phyloP scores from a whole-genome alignment of 2,329 filamentous ascomycete genomes.

The Chrysosporium queenslandicum region DNA sequence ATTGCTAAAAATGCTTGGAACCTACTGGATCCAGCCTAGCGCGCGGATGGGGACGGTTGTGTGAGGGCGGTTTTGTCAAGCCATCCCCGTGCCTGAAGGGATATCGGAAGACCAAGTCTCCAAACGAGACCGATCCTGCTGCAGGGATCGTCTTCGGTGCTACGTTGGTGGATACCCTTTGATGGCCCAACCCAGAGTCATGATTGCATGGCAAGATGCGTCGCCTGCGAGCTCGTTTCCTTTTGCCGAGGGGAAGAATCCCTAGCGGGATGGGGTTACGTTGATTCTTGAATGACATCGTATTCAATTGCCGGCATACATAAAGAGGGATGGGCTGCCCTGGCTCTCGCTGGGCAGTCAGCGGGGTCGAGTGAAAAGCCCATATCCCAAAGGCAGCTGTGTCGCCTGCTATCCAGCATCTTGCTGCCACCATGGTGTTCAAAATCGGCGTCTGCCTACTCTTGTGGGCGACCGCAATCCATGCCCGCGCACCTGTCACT shows the following conservation, averaged over 20 bases:
- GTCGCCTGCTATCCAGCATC: neutral
- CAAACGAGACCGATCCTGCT: neutral
- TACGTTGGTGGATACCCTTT: conserved; percentile 7
- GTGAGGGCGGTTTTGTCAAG: neutral
- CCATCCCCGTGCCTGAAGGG: neutral
- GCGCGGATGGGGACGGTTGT: conserved; percentile 9
- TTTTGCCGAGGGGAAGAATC: neutral
- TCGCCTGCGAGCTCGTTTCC: neutral
- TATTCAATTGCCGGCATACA: neutral
- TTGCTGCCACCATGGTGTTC: conserved; percentile 12
- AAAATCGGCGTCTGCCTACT: conserved; percentile 13
- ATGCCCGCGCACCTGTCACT: conserved; percentile 10
- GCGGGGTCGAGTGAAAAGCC: neutral
- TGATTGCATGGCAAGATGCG: conserved; percentile 5
- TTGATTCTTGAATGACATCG: neutral
- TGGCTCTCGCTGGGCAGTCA: neutral
- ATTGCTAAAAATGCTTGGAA: neutral
- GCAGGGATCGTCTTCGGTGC: conserved; percentile 7
- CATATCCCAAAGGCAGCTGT: neutral
- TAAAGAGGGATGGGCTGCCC: conserved; percentile 2
- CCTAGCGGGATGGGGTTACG: conserved; percentile 6
- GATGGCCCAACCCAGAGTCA: neutral
- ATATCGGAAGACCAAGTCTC: neutral
- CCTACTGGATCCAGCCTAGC: conserved; percentile 5
- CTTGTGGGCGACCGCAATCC: conserved; percentile 9